Percentiles rank a stretch among this genome's conserved stretches.
Evolutionary conservation across 805 yeast species (phyloP).

Genomic region (Citeromyces nyonsensis): DNA sequence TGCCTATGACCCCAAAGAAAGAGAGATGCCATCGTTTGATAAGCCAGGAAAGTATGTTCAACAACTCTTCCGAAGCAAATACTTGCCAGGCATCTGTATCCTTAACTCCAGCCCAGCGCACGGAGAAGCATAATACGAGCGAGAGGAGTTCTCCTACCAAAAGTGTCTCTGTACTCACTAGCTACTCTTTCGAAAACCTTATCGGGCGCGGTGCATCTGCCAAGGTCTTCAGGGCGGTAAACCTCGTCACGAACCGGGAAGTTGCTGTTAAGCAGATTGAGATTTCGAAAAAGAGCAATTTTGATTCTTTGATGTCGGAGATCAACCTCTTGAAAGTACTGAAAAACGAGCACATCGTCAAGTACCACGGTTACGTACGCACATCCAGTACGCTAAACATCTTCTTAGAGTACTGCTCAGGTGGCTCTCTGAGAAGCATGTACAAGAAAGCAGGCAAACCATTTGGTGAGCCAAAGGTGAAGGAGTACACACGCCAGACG

Average conservation of each 20-base stretch:
- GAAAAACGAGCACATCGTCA: slow-evolving; percentile 51
- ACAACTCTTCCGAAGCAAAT: too few species aligned
- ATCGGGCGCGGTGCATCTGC: slow-evolving; percentile 92
- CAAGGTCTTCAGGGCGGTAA: slow-evolving; percentile 53
- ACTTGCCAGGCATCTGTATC: slow-evolving; percentile 2
- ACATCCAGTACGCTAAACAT: slow-evolving; percentile 36
- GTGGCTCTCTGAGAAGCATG: slow-evolving; percentile 47
- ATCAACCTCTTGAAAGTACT: slow-evolving; percentile 49
- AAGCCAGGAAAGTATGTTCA: too few species aligned
- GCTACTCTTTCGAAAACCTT: slow-evolving; percentile 38
- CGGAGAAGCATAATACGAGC: slow-evolving; percentile 24
- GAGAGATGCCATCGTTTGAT: too few species aligned
- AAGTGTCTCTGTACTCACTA: slow-evolving; percentile 26
- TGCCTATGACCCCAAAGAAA: too few species aligned
- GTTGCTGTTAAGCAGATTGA: slow-evolving; percentile 73
- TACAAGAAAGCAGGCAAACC: slow-evolving; percentile 39
- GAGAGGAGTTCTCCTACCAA: slow-evolving; percentile 12
- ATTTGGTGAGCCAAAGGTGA: slow-evolving; percentile 26
- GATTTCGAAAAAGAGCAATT: slow-evolving; percentile 32
- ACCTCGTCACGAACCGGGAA: slow-evolving; percentile 44
- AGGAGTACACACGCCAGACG: slow-evolving; percentile 34
- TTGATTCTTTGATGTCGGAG: slow-evolving; percentile 42
- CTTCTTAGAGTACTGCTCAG: slow-evolving; percentile 47
- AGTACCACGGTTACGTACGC: slow-evolving; percentile 52
- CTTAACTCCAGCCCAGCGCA: slow-evolving; percentile 33